Percentiles rank a stretch among this genome's conserved stretches.
Evolutionary conservation across 805 yeast genomes (phyloP).

Genomic region (Yamadazyma sp.): DNA sequence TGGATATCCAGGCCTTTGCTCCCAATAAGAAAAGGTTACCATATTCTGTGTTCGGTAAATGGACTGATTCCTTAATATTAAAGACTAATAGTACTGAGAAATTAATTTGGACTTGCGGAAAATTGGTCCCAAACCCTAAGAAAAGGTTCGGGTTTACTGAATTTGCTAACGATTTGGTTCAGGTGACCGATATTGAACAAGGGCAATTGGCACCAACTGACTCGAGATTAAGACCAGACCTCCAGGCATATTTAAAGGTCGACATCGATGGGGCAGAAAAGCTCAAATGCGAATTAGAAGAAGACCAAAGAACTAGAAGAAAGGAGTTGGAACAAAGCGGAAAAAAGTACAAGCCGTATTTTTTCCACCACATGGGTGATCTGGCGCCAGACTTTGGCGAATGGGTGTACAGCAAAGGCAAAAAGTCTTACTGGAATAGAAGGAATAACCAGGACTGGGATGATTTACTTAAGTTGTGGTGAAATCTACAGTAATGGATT

Average conservation of each 20-base stretch:
- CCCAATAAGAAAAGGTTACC: constrained; percentile 33
- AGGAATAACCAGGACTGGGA: constrained; percentile 65
- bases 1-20: constrained; percentile 46
- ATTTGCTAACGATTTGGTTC: constrained; percentile 79
- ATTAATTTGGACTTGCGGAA: constrained; percentile 70
- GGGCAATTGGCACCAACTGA: constrained; percentile 77
- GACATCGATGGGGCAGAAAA: constrained; percentile 69
- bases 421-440: constrained; percentile 74
- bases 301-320: constrained; percentile 76
- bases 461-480: constrained; percentile 59
- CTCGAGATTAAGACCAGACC: constrained; percentile 87
- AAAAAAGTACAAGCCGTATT: constrained; percentile 53
- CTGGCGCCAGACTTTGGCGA: constrained; percentile 39
- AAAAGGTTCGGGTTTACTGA: constrained; percentile 82
- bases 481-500: constrained; percentile 2
- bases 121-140: constrained; percentile 54
- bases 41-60: constrained; percentile 64
- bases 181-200: constrained; percentile 69
- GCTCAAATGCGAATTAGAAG: constrained; percentile 69
- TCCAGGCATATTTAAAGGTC: constrained; percentile 68
- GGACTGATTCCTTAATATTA: constrained; percentile 71
- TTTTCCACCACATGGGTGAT: constrained; percentile 51
- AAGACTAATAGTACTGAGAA: constrained; percentile 41
- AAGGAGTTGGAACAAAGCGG: constrained; percentile 49
- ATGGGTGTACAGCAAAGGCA: constrained; percentile 61